Conservation (phyloP, 169 alveolate species). For the Eimeria necatrix region DNA sequence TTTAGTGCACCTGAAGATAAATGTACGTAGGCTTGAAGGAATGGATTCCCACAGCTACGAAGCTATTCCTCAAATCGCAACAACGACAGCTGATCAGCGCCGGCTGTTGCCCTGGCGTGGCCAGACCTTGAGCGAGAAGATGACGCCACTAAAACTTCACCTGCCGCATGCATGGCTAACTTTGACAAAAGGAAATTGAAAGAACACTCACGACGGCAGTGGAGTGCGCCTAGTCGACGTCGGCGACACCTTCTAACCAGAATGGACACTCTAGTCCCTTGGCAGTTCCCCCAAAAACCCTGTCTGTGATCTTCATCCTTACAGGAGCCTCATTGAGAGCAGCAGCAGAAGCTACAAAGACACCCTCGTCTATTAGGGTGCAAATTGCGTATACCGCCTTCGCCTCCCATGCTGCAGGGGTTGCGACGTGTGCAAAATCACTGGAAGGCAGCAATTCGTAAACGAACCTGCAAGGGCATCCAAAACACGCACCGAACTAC, state of each 20-base stretch:
- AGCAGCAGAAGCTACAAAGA: slow-evolving; percentile 50
- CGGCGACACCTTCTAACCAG: slow-evolving; percentile 60
- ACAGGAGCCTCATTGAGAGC: background rate
- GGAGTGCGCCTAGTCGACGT: slow-evolving; percentile 18
- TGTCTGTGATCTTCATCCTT: background rate
- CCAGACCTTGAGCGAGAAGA: background rate
- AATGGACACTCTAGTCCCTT: slow-evolving; percentile 14
- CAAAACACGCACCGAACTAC: background rate
- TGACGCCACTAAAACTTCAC: background rate
- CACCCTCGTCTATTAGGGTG: slow-evolving; percentile 58
- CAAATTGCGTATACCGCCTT: slow-evolving; percentile 51
- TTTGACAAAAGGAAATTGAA: background rate
- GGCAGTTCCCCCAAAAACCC: background rate
- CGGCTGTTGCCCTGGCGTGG: background rate
- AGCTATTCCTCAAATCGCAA: background rate
- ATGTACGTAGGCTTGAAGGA: too few relatives aligned
- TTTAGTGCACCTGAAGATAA: too few relatives aligned
- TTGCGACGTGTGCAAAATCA: background rate
- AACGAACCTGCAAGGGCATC: slow-evolving; percentile 55
- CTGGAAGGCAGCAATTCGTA: slow-evolving; percentile 24
- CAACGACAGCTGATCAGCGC: background rate
- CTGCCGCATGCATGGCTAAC: background rate
- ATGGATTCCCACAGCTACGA: background rate
- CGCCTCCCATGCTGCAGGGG: slow-evolving; percentile 61
- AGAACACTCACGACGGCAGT: background rate